Percentiles rank a stretch among this genome's conserved stretches.
Conservation (phyloP, 768 basidiomycete genomes). For the Suillus discolor region DNA sequence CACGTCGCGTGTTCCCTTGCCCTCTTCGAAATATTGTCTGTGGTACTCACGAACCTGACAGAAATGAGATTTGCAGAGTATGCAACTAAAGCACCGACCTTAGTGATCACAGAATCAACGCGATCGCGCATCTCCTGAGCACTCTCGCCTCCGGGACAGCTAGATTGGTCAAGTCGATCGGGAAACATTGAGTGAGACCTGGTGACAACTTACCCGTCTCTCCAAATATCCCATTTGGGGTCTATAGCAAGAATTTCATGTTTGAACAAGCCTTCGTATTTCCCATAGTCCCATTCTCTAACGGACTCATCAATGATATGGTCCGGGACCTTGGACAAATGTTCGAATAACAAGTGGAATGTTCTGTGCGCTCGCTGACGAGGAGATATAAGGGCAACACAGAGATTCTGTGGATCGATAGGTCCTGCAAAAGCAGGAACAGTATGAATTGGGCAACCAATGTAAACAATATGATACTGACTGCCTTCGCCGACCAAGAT, state of each 20-base stretch:
- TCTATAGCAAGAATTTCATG: conserved; percentile 71
- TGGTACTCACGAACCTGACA: conserved; percentile 73
- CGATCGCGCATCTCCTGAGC: conserved; percentile 76
- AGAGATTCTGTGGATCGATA: conserved; percentile 79
- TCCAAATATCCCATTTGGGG: conserved; percentile 81
- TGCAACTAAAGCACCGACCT: conserved; percentile 42
- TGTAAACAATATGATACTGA: conserved; percentile 41
- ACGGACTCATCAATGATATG: conserved; percentile 66
- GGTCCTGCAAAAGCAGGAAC: conserved; percentile 45
- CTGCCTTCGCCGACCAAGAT: conserved; percentile 77
- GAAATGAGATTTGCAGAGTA: neutral
- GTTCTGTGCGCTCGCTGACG: conserved; percentile 84
- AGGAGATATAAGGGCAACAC: conserved; percentile 82
- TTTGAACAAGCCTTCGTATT: conserved; percentile 83
- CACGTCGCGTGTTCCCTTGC: conserved; percentile 70
- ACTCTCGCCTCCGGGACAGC: conserved; percentile 89
- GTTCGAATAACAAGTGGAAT: conserved; percentile 76
- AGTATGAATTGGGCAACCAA: neutral
- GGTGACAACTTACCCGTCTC: conserved; percentile 60
- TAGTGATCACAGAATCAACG: conserved; percentile 74
- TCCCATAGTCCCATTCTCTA: conserved; percentile 91
- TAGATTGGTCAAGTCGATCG: conserved; percentile 31
- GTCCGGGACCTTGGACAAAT: conserved; percentile 46
- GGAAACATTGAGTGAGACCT: neutral
- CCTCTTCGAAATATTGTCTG: conserved; percentile 66